phyloP scores from a whole-genome alignment of 306 rosid species.

The Begonia peltatifolia region DNA sequence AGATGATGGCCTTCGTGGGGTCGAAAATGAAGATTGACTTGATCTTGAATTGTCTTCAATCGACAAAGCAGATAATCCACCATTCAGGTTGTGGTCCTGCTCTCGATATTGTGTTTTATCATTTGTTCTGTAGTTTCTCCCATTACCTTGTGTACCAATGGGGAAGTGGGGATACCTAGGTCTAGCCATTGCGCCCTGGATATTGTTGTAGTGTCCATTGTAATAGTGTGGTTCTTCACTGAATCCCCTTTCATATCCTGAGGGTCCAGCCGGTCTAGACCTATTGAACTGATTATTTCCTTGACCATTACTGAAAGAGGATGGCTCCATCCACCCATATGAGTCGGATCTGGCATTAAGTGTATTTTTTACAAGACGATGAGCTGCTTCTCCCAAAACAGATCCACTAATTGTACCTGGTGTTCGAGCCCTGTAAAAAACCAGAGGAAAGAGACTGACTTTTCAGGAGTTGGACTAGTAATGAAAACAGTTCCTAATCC shows the following conservation, averaged over 20 bases:
- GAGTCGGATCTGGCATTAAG: constrained; percentile 28
- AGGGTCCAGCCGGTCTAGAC: constrained; percentile 44
- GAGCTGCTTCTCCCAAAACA: constrained; percentile 91
- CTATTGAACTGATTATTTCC: constrained; percentile 33
- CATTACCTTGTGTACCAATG: constrained; percentile 45
- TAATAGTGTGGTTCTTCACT: constrained; percentile 40
- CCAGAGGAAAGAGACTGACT: background rate
- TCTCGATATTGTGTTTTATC: constrained; percentile 21
- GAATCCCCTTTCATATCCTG: constrained; percentile 56
- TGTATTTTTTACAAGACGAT: constrained; percentile 79
- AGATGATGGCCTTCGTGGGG: constrained; percentile 6
- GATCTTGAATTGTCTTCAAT: constrained; percentile 15
- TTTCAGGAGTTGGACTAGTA: background rate
- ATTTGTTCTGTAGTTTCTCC: constrained; percentile 24
- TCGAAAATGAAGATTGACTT: constrained; percentile 6
- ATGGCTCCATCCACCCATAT: constrained; percentile 44
- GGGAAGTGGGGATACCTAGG: constrained; percentile 40
- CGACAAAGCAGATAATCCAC: constrained; percentile 16
- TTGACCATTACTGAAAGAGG: constrained; percentile 16
- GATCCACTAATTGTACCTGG: constrained; percentile 81
- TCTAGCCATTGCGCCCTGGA: constrained; percentile 38
- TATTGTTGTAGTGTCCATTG: constrained; percentile 36
- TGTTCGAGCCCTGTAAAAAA: constrained; percentile 50
- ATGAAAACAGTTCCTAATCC: background rate
- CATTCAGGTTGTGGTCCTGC: constrained; percentile 12